Percentiles rank a stretch among this genome's conserved stretches.
These are phyloP conservation scores for Botrytis pseudocinerea DNA, from an alignment of 2,329 filamentous ascomycete species.

Conservation along the genomic window DNA sequence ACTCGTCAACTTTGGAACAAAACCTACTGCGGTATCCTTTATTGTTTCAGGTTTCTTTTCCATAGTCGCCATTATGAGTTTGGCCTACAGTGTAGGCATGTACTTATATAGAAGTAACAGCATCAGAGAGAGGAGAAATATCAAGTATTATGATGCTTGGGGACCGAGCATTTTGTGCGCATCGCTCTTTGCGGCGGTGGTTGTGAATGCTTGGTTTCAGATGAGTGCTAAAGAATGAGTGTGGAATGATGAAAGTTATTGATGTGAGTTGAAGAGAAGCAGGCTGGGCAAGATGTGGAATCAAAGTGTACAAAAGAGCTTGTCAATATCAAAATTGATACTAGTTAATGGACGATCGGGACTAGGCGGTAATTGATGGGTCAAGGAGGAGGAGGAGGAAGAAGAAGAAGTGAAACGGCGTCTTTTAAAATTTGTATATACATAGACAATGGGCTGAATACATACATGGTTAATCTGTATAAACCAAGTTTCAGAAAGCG, in stretches of 20 bases:
- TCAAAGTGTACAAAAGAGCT: background rate
- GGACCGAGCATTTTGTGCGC: constrained; percentile 77
- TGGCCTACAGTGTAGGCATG: constrained; percentile 80
- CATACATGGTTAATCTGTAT: background rate
- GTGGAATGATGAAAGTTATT: background rate
- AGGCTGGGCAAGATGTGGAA: background rate
- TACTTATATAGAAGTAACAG: constrained; percentile 87
- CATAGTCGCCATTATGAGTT: constrained; percentile 70
- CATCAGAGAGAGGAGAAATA: constrained; percentile 80
- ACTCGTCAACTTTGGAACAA: constrained; percentile 75
- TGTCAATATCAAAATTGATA: background rate
- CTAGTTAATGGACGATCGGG: background rate
- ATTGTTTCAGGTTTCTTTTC: constrained; percentile 78
- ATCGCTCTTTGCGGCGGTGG: constrained; percentile 71
- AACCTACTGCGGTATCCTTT: constrained; percentile 60
- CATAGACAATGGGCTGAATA: background rate
- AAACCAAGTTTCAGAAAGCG: background rate
- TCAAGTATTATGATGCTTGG: constrained; percentile 87
- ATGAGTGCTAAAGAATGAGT: constrained; percentile 54
- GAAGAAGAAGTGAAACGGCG: background rate
- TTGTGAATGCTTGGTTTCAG: constrained; percentile 78
- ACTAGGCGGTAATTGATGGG: background rate
- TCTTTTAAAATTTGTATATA: constrained; percentile 5
- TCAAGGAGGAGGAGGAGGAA: background rate
- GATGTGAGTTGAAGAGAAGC: background rate